Percentiles rank a stretch among this genome's conserved stretches.
Conservation (phyloP, 768 basidiomycete genomes). For the Auriscalpium orientale region DNA sequence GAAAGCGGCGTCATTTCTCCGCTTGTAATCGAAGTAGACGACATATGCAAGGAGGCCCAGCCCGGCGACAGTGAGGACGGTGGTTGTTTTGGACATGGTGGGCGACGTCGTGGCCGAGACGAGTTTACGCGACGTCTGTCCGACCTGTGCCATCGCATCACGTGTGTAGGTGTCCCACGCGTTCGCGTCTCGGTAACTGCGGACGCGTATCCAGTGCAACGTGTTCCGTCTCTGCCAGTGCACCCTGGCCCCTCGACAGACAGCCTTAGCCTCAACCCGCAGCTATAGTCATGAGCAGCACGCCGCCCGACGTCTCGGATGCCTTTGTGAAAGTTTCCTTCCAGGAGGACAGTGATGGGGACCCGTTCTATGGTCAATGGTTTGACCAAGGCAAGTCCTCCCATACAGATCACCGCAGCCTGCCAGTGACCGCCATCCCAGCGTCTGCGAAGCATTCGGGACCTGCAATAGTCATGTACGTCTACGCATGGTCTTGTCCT, state of each 20-base stretch:
- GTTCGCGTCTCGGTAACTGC: not conserved
- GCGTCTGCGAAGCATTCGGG: slow-evolving; percentile 47
- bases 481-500: not conserved
- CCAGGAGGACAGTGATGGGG: slow-evolving; percentile 21
- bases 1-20: slow-evolving; percentile 82
- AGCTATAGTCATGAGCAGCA: not conserved
- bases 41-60: slow-evolving; percentile 72
- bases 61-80: slow-evolving; percentile 33
- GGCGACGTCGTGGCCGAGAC: slow-evolving; percentile 17
- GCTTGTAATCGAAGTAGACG: slow-evolving; percentile 90
- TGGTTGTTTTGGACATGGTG: slow-evolving; percentile 28
- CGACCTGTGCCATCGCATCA: not conserved
- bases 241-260: not conserved
- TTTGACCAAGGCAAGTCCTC: slow-evolving; percentile 36
- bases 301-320: slow-evolving; percentile 20
- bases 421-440: slow-evolving; percentile 4
- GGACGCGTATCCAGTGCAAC: no score
- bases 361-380: slow-evolving; percentile 46
- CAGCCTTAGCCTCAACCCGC: not conserved
- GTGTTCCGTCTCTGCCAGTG: not conserved
- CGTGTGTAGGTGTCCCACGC: not conserved
- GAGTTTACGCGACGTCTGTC: slow-evolving; percentile 13
- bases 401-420: no score
- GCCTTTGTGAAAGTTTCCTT: slow-evolving; percentile 41
- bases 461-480: slow-evolving; percentile 29